Base-by-base conservation (phyloP, 1,284 basidiomycete genomes). In the Singerocomus inundabilis region DNA sequence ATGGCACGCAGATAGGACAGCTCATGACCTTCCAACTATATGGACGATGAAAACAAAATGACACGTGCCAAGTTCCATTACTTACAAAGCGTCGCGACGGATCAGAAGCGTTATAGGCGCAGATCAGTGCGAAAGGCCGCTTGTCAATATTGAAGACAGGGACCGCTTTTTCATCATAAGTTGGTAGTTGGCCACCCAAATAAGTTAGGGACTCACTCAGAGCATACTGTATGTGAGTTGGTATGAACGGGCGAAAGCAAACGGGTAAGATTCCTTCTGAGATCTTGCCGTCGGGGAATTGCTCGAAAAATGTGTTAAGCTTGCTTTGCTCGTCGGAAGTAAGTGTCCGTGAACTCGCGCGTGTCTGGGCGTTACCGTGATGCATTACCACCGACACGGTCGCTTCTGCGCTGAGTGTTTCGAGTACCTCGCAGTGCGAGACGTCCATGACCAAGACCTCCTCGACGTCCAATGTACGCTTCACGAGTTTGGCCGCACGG, bases 81-180 rank as follows among this genome's bases (percentile, higher is more conserved):
- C 84, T 72, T 62, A 90, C 88, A 70, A 88, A 89, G 61, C 90
- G 84, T 62, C 89, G 88, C 10, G 81, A 79, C 57, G 89, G 81
- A 58, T 89, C 84, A 36, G 84, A 83, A 1, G 87, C 88, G 65
- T 88, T 91, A 70, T 95, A 97, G 5, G 92, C 93, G 60, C 92
- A 95, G 32, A 98, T 76, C 59, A 98, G 69, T 3, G 93, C 93
- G 62, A 98, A 98, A 1, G 94, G 93, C 48, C 88, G 84, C 70
- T 93, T 91, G 72, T 97, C 92, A 48, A 97, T 85, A 55, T 95
- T 95, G 69, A 92, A 95, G 43, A 98, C 89, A 1, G 94, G 95
- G 16, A 96, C 91, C 46, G 84, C 89, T 91, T 47, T 50, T 45
- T 46, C 32, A 11, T 32, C 36, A 30, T 47, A 21, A 51, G 55